These are phyloP conservation scores for Beauveria sp. DNA, from an alignment of 2,329 filamentous ascomycete species.

Conservation along the genomic window DNA sequence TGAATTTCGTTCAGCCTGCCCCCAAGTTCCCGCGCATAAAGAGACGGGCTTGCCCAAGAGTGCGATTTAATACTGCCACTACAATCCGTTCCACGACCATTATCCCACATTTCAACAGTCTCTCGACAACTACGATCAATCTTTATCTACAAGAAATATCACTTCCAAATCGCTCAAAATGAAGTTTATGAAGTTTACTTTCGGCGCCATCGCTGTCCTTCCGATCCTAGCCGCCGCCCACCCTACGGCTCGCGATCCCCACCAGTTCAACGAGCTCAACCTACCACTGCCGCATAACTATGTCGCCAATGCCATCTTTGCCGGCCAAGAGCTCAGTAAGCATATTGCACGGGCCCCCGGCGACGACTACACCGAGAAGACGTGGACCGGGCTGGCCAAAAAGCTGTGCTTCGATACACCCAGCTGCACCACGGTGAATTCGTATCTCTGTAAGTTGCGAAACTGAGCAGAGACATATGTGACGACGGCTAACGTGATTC, in stretches of 20 bases:
- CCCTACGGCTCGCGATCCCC: not conserved
- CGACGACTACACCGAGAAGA: not conserved
- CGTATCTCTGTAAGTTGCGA: not conserved
- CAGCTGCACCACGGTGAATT: not conserved
- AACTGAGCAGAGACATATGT: not conserved
- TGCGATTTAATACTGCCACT: too few relatives aligned
- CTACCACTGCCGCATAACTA: constrained; percentile 1
- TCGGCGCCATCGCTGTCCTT: not conserved
- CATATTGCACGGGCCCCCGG: not conserved
- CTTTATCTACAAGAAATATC: too few relatives aligned
- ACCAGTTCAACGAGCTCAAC: not conserved
- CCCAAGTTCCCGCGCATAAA: too few relatives aligned
- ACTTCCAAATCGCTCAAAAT: not conserved
- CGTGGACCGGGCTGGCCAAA: not conserved
- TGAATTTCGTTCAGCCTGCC: too few relatives aligned
- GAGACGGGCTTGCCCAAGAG: too few relatives aligned
- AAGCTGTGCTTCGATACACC: not conserved
- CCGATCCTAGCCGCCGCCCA: not conserved
- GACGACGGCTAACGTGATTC: not conserved
- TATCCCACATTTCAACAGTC: too few relatives aligned
- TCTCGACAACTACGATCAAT: too few relatives aligned
- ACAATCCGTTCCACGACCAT: too few relatives aligned
- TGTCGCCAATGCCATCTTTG: not conserved
- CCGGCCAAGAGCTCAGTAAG: not conserved
- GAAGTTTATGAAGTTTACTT: not conserved